phyloP scores from a whole-genome alignment of 768 basidiomycete genomes.

The Russula lepida region DNA sequence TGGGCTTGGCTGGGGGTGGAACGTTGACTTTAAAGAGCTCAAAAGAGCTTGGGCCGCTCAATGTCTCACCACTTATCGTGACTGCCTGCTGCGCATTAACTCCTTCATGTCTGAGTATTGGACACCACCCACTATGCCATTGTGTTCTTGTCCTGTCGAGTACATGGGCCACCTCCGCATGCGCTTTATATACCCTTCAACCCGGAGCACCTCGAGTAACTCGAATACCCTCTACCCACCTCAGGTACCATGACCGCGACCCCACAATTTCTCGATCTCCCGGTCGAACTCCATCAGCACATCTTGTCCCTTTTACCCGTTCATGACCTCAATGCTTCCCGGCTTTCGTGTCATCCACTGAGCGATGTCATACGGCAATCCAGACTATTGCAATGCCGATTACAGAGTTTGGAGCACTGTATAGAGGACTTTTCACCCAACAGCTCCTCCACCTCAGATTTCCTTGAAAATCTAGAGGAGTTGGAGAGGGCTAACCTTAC shows the following conservation, averaged over 20 bases:
- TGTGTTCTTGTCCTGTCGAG: neutral
- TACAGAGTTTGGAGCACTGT: neutral
- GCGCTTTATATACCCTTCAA: neutral
- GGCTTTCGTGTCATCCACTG: neutral
- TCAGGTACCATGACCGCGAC: neutral
- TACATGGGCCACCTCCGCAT: neutral
- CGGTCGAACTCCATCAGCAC: neutral
- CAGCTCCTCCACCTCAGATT: neutral
- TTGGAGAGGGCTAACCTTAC: constrained; percentile 5
- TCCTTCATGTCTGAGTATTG: too few species aligned
- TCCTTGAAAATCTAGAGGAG: neutral
- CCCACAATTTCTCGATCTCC: constrained; percentile 3
- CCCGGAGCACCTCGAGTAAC: neutral
- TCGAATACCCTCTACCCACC: neutral
- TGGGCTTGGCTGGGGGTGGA: too few species aligned
- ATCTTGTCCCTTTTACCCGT: too few species aligned
- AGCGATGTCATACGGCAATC: constrained; percentile 2
- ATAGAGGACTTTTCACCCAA: constrained; percentile 4
- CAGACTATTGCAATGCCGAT: neutral
- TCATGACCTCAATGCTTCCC: neutral
- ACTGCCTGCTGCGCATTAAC: too few species aligned
- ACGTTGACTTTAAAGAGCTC: too few species aligned
- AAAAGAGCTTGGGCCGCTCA: too few species aligned
- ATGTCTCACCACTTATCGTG: too few species aligned
- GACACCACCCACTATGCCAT: too few species aligned